Base-by-base conservation (phyloP, 768 basidiomycete genomes). In the Serendipita indica region DNA sequence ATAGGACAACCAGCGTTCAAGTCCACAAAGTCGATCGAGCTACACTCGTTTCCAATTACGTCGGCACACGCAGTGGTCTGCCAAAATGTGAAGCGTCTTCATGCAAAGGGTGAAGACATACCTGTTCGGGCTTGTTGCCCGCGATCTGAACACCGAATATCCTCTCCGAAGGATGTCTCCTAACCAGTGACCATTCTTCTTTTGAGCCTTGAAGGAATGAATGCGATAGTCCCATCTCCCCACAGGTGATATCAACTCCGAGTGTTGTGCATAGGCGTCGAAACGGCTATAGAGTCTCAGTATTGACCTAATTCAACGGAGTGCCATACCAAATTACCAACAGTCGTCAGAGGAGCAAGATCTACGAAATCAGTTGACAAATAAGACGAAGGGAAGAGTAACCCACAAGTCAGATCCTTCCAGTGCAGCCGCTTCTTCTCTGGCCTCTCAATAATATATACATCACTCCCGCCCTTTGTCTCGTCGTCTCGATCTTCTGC, bases 1-100 rank as follows among this genome's bases (percentile, higher is more conserved):
- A 98, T 98, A 2, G 96, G 96, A 69, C 96, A 98, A 4, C 93
- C 93, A 69, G 89, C 89, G 66, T 99, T 99, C 63, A 98, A 72
- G 66, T 99, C 93, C 1, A 93, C 88, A 65, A 96, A 97, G 66
- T 97, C 90, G 20, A 96, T 70, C 18, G 76, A 73, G 0, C 74
- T 74, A 63, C 81, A 79, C 67, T 89, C 83, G 62, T 77, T 79
- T 1, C 77, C 80, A 27, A 98, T 77, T 4, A 85, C 74, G 67
- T 98, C 94, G 0, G 90, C 88, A 0, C 84, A 81, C 0, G 89
- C 70, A 1, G 73, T 7, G n/a, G 49, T 30, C 49, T 54, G 30
- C 10, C 16, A 12, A 20, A 7, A 10, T 18, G 10, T 54, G n/a
- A 20, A 33, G 25, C n/a, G 32, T 27, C 5, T 27, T 22, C n/a